Evolutionary conservation across 768 basidiomycete genomes (phyloP).

Genomic region (Rhodosporidiobolus sp.): DNA sequence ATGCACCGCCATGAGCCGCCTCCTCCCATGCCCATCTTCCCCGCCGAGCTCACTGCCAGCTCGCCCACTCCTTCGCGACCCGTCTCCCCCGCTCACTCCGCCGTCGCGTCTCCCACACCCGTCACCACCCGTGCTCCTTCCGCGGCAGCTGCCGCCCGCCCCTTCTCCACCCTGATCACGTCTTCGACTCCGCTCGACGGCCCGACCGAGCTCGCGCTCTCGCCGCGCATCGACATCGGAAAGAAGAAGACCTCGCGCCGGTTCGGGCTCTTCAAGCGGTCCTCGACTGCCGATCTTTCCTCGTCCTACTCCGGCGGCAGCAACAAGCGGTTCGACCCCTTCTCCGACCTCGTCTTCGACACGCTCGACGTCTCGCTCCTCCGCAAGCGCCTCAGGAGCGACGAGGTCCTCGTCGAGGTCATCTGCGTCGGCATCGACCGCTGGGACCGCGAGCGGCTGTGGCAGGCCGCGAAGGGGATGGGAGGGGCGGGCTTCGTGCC

Average conservation of each 20-base stretch:
- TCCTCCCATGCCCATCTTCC: constrained; percentile 1
- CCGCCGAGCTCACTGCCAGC: neutral
- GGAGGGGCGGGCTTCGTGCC: constrained; percentile 43
- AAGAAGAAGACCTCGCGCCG: constrained; percentile 33
- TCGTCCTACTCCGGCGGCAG: neutral
- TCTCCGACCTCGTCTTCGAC: constrained; percentile 25
- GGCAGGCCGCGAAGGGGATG: constrained; percentile 31
- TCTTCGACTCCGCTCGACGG: neutral
- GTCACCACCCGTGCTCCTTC: neutral
- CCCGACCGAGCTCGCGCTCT: constrained; percentile 19
- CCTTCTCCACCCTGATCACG: constrained; percentile 2
- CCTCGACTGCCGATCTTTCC: constrained; percentile 4
- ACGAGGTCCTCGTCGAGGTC: constrained; percentile 44
- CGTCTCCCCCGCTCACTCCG: neutral
- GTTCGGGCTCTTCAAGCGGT: constrained; percentile 27
- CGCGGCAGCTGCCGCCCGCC: neutral
- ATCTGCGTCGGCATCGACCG: constrained; percentile 44
- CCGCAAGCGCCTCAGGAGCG: constrained; percentile 28
- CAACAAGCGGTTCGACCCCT: constrained; percentile 11
- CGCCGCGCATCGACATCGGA: constrained; percentile 17
- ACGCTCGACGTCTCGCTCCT: constrained; percentile 8
- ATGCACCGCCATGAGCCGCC: neutral
- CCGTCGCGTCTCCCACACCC: neutral
- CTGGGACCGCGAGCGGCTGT: constrained; percentile 39
- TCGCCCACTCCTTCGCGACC: neutral